These are phyloP conservation scores for Rhizoclosmatium globosum DNA, from an alignment of 192 early-diverging fungal genomes.

Conservation along the genomic window DNA sequence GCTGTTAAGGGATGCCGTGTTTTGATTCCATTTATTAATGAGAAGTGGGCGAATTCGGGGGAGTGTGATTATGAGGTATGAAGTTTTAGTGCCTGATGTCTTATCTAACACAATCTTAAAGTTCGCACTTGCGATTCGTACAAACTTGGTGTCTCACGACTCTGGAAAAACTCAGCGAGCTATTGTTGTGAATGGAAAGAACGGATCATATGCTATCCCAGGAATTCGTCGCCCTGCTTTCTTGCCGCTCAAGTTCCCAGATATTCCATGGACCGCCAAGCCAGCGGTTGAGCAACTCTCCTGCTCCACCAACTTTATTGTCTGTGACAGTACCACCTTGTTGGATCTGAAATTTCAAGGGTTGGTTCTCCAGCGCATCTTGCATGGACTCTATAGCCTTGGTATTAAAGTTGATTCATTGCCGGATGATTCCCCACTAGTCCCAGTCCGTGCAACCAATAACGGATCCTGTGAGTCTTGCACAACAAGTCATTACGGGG, in stretches of 20 bases:
- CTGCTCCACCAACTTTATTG: slow-evolving; percentile 32
- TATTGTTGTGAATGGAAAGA: no score
- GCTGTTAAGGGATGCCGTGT: slow-evolving; percentile 34
- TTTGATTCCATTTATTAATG: slow-evolving; percentile 28
- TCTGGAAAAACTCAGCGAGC: no score
- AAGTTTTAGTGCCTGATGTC: no score
- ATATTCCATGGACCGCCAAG: neutral
- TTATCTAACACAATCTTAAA: no score
- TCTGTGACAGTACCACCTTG: slow-evolving; percentile 21
- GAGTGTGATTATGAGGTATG: slow-evolving; percentile 37
- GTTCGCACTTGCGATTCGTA: no score
- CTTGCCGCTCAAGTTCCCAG: slow-evolving; percentile 36
- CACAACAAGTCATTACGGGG: slow-evolving; percentile 35
- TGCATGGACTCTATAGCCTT: slow-evolving; percentile 26
- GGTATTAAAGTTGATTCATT: slow-evolving; percentile 24
- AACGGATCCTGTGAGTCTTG: slow-evolving; percentile 19
- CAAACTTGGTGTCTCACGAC: no score
- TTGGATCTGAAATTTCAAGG: neutral
- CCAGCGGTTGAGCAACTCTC: slow-evolving; percentile 26
- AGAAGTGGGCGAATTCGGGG: slow-evolving; percentile 22
- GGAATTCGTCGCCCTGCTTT: slow-evolving; percentile 35
- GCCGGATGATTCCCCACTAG: neutral
- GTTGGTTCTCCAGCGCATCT: neutral
- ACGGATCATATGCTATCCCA: slow-evolving; percentile 2
- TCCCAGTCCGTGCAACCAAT: neutral